Percentiles rank a stretch among this genome's conserved stretches.
These are phyloP conservation scores for Rutstroemia sp. DNA, from an alignment of 2,329 filamentous ascomycete species.

Conservation along the genomic window DNA sequence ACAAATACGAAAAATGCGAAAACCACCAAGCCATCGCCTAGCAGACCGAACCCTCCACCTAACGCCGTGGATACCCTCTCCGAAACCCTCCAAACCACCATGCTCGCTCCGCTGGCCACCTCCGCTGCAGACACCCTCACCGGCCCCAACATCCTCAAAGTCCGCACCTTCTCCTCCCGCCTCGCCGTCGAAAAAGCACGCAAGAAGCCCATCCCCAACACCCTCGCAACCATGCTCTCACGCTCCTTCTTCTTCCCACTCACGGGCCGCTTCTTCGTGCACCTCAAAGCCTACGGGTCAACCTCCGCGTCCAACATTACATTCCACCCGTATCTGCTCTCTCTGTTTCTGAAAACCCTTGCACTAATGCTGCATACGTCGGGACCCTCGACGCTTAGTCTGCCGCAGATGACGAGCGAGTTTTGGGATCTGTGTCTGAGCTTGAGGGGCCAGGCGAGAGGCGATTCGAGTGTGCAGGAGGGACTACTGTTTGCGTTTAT, in stretches of 20 bases:
- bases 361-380: slow-evolving; percentile 75
- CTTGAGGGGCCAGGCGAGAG: slow-evolving; percentile 51
- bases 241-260: slow-evolving; percentile 81
- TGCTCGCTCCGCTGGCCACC: slow-evolving; percentile 76
- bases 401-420: slow-evolving; percentile 77
- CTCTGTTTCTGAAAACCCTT: slow-evolving; percentile 78
- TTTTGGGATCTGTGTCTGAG: slow-evolving; percentile 76
- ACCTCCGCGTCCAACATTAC: slow-evolving; percentile 48
- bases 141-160: slow-evolving; percentile 78
- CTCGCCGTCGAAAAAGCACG: slow-evolving; percentile 55
- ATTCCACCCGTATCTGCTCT: slow-evolving; percentile 67
- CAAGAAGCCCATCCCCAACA: slow-evolving; percentile 60
- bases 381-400: slow-evolving; percentile 67
- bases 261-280: slow-evolving; percentile 68
- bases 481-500: slow-evolving; percentile 74
- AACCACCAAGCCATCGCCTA: neutral
- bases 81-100: slow-evolving; percentile 57
- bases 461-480: slow-evolving; percentile 60
- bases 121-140: slow-evolving; percentile 71
- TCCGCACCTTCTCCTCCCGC: slow-evolving; percentile 79
- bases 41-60: neutral
- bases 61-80: slow-evolving; percentile 56
- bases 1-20: slow-evolving; percentile 23
- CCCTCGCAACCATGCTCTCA: slow-evolving; percentile 67
- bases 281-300: slow-evolving; percentile 45